Evolutionary conservation across 257 asterid genomes (phyloP).

Genomic region (Nicotiana paniculata): DNA sequence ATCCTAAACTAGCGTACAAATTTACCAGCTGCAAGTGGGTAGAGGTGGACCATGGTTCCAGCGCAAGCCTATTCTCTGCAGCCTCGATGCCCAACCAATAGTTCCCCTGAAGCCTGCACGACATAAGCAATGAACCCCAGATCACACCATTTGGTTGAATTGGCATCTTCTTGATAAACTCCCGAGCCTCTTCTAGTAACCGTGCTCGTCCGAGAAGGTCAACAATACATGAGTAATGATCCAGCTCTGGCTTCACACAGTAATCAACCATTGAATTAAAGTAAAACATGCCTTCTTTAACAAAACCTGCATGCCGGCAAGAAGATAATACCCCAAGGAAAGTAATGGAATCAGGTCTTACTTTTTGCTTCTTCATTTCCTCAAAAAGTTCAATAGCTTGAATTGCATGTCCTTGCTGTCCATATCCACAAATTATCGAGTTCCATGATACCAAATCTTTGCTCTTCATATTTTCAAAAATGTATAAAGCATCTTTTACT

Average conservation of each 20-base stretch:
- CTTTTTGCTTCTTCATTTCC: constrained; percentile 21
- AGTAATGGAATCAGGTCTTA: constrained; percentile 31
- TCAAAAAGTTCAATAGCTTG: constrained; percentile 29
- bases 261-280: constrained; percentile 15
- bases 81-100: constrained; percentile 67
- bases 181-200: constrained; percentile 27
- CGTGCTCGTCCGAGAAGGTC: constrained; percentile 40
- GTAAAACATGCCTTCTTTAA: constrained; percentile 19
- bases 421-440: constrained; percentile 34
- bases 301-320: constrained; percentile 34
- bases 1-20: constrained; percentile 50
- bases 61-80: constrained; percentile 56
- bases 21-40: constrained; percentile 62
- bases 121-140: constrained; percentile 69
- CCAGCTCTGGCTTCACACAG: constrained; percentile 18
- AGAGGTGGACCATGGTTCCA: constrained; percentile 57
- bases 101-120: constrained; percentile 57
- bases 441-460: constrained; percentile 43
- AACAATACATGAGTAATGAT: constrained; percentile 31
- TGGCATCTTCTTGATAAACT: constrained; percentile 24
- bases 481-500: constrained; percentile 17
- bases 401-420: constrained; percentile 22
- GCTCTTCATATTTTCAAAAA: constrained; percentile 13
- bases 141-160: constrained; percentile 43
- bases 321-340: constrained; percentile 34